Base-by-base conservation (phyloP, 306 rosid species). In the Lupinus albus region DNA sequence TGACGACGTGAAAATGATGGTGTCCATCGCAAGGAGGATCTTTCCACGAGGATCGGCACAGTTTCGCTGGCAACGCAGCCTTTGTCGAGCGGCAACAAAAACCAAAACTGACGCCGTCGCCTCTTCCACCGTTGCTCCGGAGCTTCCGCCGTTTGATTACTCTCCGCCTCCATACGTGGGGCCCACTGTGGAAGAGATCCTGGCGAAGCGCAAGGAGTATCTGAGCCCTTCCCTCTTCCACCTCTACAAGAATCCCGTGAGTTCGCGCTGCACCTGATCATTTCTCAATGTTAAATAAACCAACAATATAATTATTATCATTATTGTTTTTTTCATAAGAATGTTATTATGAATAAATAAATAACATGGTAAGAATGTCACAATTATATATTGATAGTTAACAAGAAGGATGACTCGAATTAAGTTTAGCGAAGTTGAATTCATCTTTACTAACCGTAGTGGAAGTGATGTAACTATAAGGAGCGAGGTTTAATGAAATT, bases 101-200 rank as follows among this genome's bases (percentile, higher is more conserved):
- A 74, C 39, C 7, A 62, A 75, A 17, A 58, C 21, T 44, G 39
- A 64, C 51, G 74, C 75, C 71, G 77, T 35, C 69, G 72, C 32
- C 52, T 72, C 74, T 70, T 75, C 50, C 67, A 74, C 36, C 35
- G 74, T 18, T 11, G 5, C 42, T 14, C 84, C 70, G 5, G 62
- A 78, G 20, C 67, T 88, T 53, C 97, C 97, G 33, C 84, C 84
- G 42, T 88, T 85, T 71, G 85, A 86, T 67, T 91, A 81, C 86
- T 55, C 86, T 47, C 97, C 97, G 39, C 81, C 84, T 13, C 90
- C 95, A 15, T 91, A 87, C 80, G 48, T 75, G 10, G 97, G 97
- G 1, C 92, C 95, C 39, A 36, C 86, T 38, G 77, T 81, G 25
- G 82, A 51, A 1, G 85, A 91, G 84, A 84, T 91, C 71, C 36